Evolutionary conservation across 345 rosid species (phyloP), one percentile per base, ranked within the genome.

Genomic region (Aegle marmelos): DNA sequence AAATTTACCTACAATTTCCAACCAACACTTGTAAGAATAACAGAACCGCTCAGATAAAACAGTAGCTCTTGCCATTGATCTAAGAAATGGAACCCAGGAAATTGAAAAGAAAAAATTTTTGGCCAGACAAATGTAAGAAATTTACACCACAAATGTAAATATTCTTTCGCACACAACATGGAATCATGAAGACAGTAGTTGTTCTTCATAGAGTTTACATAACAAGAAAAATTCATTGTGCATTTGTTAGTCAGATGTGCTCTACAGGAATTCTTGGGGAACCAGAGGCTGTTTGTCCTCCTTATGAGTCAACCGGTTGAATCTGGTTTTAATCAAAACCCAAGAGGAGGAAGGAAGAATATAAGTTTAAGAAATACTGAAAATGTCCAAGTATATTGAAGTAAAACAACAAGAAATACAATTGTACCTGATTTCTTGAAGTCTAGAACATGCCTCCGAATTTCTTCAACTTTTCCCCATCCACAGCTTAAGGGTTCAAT

Each of bases 391-490:
- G 50, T 13, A 45, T 65, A 28, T 56, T 25, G 22, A 68, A 64
- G 33, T 27, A 56, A 68, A 6, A 6, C 30, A 36, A 36, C 28
- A 58, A 37, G 75, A n/a, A 74, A 48, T 65, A 64, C 53, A 57
- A 61, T 45, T 61, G 77, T 78, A 92, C 99, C 98, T 79, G 99
- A 95, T 83, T 95, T 92, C 88, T 95, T 95, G 87, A 92, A 95
- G 86, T 92, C 83, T 73, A 92, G 58, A 63, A 95, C 86, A 76
- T 93, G 96, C 77, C 98, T 88, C 34, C 92, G 90, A 72, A 95
- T 91, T 86, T 95, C 98, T 82, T 95, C 97, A 64, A 91, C 97
- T 78, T 93, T 95, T 33, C 89, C 99, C 99, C 99, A 95, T 0
- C 99, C 99, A 70, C 99, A 95, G 70, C 86, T 84, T 80, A 95